Evolutionary conservation across 192 early-diverging fungal species (phyloP), one percentile per base, ranked within the genome.

Genomic region (Funneliformis mosseae): DNA sequence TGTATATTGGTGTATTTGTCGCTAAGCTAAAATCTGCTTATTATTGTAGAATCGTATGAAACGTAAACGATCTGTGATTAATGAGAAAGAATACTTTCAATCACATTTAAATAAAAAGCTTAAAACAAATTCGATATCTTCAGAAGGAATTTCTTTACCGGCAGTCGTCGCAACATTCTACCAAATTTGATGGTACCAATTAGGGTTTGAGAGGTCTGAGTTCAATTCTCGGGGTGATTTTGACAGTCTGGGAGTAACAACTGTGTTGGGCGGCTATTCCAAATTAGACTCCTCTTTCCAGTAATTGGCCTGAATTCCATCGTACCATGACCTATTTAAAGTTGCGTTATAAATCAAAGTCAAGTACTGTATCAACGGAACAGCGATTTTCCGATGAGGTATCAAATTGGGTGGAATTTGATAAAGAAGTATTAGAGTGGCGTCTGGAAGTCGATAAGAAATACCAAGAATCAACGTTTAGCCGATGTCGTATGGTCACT

Each of bases 361-460:
- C 63, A 66, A 66, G 63, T 25, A 66, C 63, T 0, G 3, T 11
- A 21, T 66, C 63, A 0, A 66, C 28, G 7, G 63, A 66, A 21
- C n/a, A 66, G 25, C 63, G 63, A 11, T 66, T 66, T 27, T n/a
- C 63, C 25, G 63, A 66, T 66, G 63, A 66, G 63, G 25, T 66
- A 10, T 0, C 63, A 27, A 66, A 12, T n/a, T n/a, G n/a, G n/a
- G n/a, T n/a, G n/a, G n/a, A n/a, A n/a, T 66, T 66, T 66, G 28
- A 66, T 1, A 8, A 66, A n/a, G 63, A 66, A 66, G 63, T 66
- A 33, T 4, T 16, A 28, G 14, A n/a, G 7, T 66, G 63, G 63
- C 4, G 8, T 0, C 28, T 23, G n/a, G 63, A 66, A n/a, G 9
- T 12, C 3, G 7, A 28, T 23, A 33, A 21, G 3, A 66, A 66